Base-by-base conservation (phyloP, 176 grass and related monocot species). In the Oryza australiensis region DNA sequence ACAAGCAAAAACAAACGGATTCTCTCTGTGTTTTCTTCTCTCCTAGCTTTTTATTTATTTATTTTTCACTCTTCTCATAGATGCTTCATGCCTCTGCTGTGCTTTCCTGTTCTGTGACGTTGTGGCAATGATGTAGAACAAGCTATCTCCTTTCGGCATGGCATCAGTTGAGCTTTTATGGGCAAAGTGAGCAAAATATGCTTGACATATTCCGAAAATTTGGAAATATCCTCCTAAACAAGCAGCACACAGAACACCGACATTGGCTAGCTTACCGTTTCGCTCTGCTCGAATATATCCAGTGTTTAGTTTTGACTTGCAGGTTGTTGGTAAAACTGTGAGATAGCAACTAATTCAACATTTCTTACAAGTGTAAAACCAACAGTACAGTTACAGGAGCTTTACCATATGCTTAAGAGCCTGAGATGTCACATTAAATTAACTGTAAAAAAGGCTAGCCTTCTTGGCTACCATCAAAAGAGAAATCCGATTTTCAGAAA, bases 1-100 rank as follows among this genome's bases (percentile, higher is more conserved):
- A 79, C 68, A 73, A 55, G 68, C 42, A 12, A 62, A 84, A 77
- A 62, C 49, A 62, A 85, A 77, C 73, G 2, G 51, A 55, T 55
- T 55, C 51, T 51, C 48, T n/a, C 7, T 9, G 22, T 55, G 1
- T 55, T 43, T 76, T 10, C n/a, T 40, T 29, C 60, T 53, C 62
- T 30, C 42, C 4, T 8, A 15, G 45, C 33, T 7, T 20, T 20
- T 51, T n/a, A n/a, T n/a, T n/a, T n/a, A n/a, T n/a, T 55, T 77
- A 38, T 76, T 48, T 64, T 18, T n/a, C 40, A 29, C 30, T 65
- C 68, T 68, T 67, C 51, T 55, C 15, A 64, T 62, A 62, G 34
- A 62, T 74, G 80, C 80, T 82, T 64, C 55, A 22, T 62, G 32
- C 46, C 7, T 83, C 71, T 66, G 64, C 20, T 26, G 12, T 12